A percentile compares a stretch with the other conserved stretches of the same genome.
Evolutionary conservation across 2,329 filamentous ascomycete species (phyloP).

Genomic region (Cladosporium sp.): DNA sequence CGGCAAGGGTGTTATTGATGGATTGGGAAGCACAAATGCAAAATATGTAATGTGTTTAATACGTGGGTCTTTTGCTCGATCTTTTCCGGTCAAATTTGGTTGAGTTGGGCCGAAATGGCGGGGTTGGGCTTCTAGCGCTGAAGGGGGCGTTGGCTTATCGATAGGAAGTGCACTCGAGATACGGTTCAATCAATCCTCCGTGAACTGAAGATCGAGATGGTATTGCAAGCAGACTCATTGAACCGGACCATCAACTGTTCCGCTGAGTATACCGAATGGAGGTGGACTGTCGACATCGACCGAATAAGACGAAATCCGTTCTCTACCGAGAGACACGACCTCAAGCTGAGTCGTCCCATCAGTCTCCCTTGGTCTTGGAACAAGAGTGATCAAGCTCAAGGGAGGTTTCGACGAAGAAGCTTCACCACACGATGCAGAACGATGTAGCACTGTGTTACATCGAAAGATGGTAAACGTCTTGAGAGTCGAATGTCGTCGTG

Average conservation of each 20-base stretch:
- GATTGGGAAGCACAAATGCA: neutral
- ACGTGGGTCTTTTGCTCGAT: neutral
- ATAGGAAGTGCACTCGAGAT: neutral
- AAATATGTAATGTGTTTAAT: too few relatives aligned
- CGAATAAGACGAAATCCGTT: neutral
- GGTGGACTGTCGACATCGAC: neutral
- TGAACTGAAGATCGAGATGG: neutral
- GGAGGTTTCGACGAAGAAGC: too few relatives aligned
- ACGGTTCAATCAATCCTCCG: neutral
- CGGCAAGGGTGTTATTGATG: slow-evolving; percentile 34
- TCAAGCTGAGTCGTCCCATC: neutral
- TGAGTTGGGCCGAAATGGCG: neutral
- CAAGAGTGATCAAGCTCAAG: too few relatives aligned
- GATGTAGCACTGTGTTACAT: too few relatives aligned
- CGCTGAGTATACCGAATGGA: neutral
- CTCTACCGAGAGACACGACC: neutral
- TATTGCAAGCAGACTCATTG: neutral
- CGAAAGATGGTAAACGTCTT: too few relatives aligned
- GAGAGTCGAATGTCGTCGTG: too few relatives aligned
- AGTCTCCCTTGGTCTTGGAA: too few relatives aligned
- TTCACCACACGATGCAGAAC: too few relatives aligned
- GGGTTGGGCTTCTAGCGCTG: neutral
- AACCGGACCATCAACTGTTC: neutral
- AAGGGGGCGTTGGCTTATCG: neutral
- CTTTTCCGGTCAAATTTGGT: neutral